A percentile compares a stretch with the other conserved stretches of the same genome.
Conservation (phyloP, 352 stramenopile species). For the Globisporangium camurandrum region DNA sequence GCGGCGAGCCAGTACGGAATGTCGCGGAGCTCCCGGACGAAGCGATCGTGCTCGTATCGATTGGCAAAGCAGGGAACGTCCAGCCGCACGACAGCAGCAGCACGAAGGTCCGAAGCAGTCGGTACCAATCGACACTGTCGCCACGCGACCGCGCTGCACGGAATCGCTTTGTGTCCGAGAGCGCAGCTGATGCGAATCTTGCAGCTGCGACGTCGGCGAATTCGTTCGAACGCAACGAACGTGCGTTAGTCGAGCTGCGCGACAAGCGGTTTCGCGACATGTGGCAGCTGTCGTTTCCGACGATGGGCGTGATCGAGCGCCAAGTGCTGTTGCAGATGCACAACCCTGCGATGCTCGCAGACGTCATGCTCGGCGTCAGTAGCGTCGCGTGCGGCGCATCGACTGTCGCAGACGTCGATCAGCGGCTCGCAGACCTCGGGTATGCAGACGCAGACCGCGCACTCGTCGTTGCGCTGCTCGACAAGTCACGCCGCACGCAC, state of each 20-base stretch:
- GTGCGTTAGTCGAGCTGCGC: constrained; percentile 15
- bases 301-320: constrained; percentile 57
- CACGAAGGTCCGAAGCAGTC: constrained; percentile 6
- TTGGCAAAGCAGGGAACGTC: constrained; percentile 74
- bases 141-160: constrained; percentile 29
- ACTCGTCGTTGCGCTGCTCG: constrained; percentile 45
- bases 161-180: constrained; percentile 48
- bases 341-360: constrained; percentile 55
- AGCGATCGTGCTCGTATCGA: constrained; percentile 61
- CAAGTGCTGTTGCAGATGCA: constrained; percentile 52
- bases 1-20: constrained; percentile 54
- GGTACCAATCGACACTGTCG: constrained; percentile 16
- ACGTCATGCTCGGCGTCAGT: constrained; percentile 79
- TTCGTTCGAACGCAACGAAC: constrained; percentile 14
- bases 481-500: constrained; percentile 30
- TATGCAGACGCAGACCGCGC: constrained; percentile 50
- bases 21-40: constrained; percentile 47
- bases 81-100: constrained; percentile 32
- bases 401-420: constrained; percentile 48
- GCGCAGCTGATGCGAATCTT: constrained; percentile 29
- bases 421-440: constrained; percentile 47
- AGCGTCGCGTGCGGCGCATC: constrained; percentile 56
- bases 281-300: constrained; percentile 72
- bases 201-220: constrained; percentile 23
- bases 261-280: constrained; percentile 60